A percentile compares a stretch with the other conserved stretches of the same genome.
Conservation (phyloP, 306 rosid species). For the Glycyrrhiza uralensis region DNA sequence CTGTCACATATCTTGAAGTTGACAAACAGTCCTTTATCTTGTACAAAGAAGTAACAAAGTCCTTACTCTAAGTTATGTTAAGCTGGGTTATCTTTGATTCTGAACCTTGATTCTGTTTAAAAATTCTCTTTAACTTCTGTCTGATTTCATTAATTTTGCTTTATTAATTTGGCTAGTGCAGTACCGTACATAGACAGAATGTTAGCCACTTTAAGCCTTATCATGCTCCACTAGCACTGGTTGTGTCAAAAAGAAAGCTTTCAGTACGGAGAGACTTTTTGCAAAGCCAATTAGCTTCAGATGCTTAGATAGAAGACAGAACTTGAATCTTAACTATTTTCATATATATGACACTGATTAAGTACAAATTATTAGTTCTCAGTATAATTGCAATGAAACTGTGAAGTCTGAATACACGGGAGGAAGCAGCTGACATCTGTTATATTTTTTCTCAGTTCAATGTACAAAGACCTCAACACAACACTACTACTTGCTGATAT, state of each 20-base stretch:
- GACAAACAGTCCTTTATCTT: background rate
- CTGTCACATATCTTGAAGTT: background rate
- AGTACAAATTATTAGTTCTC: background rate
- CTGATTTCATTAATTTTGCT: constrained; percentile 5
- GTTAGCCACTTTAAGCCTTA: constrained; percentile 25
- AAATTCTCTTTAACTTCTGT: background rate
- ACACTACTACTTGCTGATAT: background rate
- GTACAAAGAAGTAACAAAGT: background rate
- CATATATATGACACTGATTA: background rate
- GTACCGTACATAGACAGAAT: constrained; percentile 32
- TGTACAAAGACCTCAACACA: background rate
- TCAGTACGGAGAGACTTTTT: constrained; percentile 3
- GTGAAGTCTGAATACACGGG: constrained; percentile 35
- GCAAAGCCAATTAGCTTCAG: constrained; percentile 5
- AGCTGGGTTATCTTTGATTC: background rate
- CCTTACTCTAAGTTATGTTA: constrained; percentile 1
- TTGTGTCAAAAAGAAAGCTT: constrained; percentile 17
- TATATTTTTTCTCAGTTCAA: background rate
- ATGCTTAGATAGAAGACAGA: background rate
- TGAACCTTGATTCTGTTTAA: background rate
- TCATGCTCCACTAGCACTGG: constrained; percentile 11
- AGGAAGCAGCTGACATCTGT: constrained; percentile 41
- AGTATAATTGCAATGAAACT: background rate
- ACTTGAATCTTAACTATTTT: constrained; percentile 8
- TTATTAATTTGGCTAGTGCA: constrained; percentile 14